phyloP scores from a whole-genome alignment of 495 filamentous ascomycete genomes.

The Trichocladium uniseriatum region DNA sequence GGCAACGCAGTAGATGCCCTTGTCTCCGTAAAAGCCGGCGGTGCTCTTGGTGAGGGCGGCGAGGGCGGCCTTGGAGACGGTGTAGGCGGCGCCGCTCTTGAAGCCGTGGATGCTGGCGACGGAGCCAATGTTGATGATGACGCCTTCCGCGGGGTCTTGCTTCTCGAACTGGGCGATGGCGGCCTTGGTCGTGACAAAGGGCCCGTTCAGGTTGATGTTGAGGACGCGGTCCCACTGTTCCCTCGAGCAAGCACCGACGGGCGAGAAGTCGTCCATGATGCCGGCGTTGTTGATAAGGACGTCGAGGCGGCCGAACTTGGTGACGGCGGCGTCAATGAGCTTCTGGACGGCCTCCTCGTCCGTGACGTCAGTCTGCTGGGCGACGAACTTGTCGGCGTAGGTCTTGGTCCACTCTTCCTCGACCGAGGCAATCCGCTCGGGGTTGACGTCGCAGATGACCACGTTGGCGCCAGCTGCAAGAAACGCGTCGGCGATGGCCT shows the following conservation, averaged over 20 bases:
- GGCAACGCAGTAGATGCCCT: constrained; percentile 49
- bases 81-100: constrained; percentile 45
- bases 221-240: constrained; percentile 50
- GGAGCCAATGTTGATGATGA: constrained; percentile 45
- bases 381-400: constrained; percentile 22
- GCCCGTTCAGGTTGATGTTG: constrained; percentile 50
- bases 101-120: constrained; percentile 26
- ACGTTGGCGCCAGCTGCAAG: constrained; percentile 36
- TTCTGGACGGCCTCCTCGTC: constrained; percentile 27
- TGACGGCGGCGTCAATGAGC: constrained; percentile 27
- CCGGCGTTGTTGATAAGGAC: constrained; percentile 45
- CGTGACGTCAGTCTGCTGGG: constrained; percentile 28
- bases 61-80: constrained; percentile 45
- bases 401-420: constrained; percentile 21
- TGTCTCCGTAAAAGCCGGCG: constrained; percentile 46
- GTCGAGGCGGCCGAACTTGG: constrained; percentile 37
- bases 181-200: constrained; percentile 44
- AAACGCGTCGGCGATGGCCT: constrained; percentile 30
- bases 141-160: constrained; percentile 22
- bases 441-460: constrained; percentile 38
- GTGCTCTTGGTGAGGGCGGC: constrained; percentile 56
- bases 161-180: constrained; percentile 41
- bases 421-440: constrained; percentile 27
- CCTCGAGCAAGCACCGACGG: constrained; percentile 42
- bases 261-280: constrained; percentile 46